Conservation (phyloP, 2,329 filamentous ascomycete species). For the Endothia cerciana region DNA sequence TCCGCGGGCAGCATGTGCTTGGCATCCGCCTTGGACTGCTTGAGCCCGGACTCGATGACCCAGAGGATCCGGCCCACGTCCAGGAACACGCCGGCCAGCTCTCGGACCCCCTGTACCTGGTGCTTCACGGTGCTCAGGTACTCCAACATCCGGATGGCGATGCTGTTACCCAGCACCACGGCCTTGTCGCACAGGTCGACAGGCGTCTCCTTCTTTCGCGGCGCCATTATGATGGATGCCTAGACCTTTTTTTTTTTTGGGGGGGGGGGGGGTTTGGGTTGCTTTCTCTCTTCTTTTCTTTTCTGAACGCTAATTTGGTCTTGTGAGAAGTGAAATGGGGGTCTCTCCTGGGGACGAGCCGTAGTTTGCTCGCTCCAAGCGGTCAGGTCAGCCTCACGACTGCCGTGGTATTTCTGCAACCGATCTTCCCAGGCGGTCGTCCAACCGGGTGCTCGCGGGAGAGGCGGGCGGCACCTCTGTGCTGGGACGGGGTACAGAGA, state of each 20-base stretch:
- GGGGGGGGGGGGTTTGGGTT: too few relatives aligned
- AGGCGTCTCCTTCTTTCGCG: slow-evolving; percentile 37
- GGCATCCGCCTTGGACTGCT: slow-evolving; percentile 46
- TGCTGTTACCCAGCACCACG: slow-evolving; percentile 63
- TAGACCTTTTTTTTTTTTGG: too few relatives aligned
- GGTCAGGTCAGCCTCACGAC: neutral
- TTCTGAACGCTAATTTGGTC: too few relatives aligned
- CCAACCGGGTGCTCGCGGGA: too few relatives aligned
- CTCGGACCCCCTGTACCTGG: slow-evolving; percentile 58
- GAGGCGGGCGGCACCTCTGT: too few relatives aligned
- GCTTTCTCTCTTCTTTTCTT: too few relatives aligned
- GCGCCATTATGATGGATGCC: slow-evolving; percentile 29
- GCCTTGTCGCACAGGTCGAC: slow-evolving; percentile 60
- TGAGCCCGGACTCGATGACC: slow-evolving; percentile 69
- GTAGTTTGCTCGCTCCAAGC: neutral
- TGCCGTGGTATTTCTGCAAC: too few relatives aligned
- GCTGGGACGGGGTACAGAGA: too few relatives aligned
- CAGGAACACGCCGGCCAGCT: slow-evolving; percentile 67
- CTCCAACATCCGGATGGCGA: slow-evolving; percentile 67
- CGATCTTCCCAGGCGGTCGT: too few relatives aligned
- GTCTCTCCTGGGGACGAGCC: too few relatives aligned
- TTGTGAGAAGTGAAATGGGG: too few relatives aligned
- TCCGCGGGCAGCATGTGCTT: slow-evolving; percentile 60
- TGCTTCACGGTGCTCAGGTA: slow-evolving; percentile 62
- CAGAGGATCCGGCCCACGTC: slow-evolving; percentile 69